phyloP scores from a whole-genome alignment of 768 basidiomycete genomes.

The Mycena indigotica region DNA sequence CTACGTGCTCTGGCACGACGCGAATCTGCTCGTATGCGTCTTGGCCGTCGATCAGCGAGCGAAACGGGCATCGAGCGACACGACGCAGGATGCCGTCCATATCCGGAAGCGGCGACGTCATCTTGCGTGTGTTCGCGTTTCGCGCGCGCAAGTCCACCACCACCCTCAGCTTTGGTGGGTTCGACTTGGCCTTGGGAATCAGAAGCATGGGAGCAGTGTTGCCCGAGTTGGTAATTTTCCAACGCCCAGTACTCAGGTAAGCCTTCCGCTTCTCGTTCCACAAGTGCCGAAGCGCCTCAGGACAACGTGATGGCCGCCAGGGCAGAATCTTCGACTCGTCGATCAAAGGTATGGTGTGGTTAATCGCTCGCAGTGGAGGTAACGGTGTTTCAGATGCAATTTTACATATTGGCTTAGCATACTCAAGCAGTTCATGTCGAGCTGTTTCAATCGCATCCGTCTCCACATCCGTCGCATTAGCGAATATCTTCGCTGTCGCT shows the following conservation, averaged over 20 bases:
- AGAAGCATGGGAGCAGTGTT: constrained; percentile 38
- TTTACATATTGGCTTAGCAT: constrained; percentile 22
- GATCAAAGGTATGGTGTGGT: constrained; percentile 33
- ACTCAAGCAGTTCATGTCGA: not conserved
- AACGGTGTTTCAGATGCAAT: constrained; percentile 22
- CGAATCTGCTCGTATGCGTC: constrained; percentile 37
- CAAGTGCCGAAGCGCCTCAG: constrained; percentile 28
- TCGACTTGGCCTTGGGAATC: constrained; percentile 32
- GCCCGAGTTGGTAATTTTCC: constrained; percentile 28
- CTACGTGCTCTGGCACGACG: constrained; percentile 28
- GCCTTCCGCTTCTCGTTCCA: constrained; percentile 33
- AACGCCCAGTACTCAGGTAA: constrained; percentile 33
- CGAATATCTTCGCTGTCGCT: not conserved
- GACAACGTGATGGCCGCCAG: constrained; percentile 35
- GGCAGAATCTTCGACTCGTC: constrained; percentile 30
- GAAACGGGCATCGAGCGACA: constrained; percentile 19
- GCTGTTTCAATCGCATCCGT: not conserved
- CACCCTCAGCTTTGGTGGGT: not conserved
- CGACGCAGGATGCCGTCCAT: constrained; percentile 27
- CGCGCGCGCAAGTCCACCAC: constrained; percentile 20
- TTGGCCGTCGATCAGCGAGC: constrained; percentile 31
- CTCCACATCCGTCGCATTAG: not conserved
- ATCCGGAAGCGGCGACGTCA: constrained; percentile 31
- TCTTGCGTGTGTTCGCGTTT: constrained; percentile 33
- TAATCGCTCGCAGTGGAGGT: constrained; percentile 28